Evolutionary conservation across 78 protist species (phyloP), one percentile per base, ranked within the genome.

Genomic region (Ministeria vibrans): DNA sequence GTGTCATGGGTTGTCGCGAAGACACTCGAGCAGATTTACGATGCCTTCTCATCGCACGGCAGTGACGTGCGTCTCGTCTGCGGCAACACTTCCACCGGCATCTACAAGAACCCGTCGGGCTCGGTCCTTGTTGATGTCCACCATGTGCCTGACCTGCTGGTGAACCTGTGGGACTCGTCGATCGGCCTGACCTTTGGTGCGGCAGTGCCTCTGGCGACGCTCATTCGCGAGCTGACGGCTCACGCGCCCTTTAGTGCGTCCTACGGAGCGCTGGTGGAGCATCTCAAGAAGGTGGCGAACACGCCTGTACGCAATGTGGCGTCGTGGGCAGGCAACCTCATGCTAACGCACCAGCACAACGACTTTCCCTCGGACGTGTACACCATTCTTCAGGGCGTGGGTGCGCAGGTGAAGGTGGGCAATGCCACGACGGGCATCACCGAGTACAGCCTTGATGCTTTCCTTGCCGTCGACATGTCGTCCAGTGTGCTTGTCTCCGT

Each of bases 291-390:
- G 34, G 30, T 83, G 22, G 76, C 87, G 30, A 43, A 6, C 0
- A 18, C 59, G 13, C 75, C 78, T 23, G 76, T 77, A 32, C 88
- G 83, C 51, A 42, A 34, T 45, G 82, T 74, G 38, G 82, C 72
- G 25, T 13, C 76, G 27, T 70, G 68, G 62, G 84, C 81, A 0
- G 89, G 85, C 34, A 84, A 84, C 77, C 30, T 84, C 11, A 45
- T 62, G 36, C 32, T 81, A 23, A 43, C 20, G 32, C 59, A 49
- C 63, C 27, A 46, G 28, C 53, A 70, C 43, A 32, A 38, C 13
- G 59, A 27, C 63, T 72, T 82, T 13, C 78, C 84, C 15, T 81
- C 86, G 11, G 89, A 86, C 64, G 28, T 75, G 22, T 18, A 9
- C 25, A 75, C 81, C 44, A 39, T 75, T 20, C 43, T 81, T 7